Evolutionary conservation across 768 basidiomycete species (phyloP).

Genomic region (Auriscalpium orientale): DNA sequence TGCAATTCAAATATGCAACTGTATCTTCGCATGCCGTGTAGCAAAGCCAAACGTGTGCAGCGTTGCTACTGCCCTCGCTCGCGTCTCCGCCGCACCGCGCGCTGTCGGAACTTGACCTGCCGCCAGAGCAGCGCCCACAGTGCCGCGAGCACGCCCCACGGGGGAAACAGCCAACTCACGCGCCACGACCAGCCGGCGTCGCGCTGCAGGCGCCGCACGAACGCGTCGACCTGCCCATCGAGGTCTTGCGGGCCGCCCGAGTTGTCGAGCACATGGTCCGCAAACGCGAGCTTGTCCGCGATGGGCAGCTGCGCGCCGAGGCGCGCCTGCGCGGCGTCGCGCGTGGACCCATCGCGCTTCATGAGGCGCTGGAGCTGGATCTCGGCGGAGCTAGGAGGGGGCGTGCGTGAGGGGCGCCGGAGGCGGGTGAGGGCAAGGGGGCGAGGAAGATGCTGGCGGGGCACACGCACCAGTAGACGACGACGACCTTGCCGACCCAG

Average conservation of each 20-base stretch:
- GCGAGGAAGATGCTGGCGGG: neutral
- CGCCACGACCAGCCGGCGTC: slow-evolving; percentile 52
- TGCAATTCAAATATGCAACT: too few species aligned
- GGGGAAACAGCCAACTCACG: slow-evolving; percentile 57
- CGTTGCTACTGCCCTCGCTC: neutral
- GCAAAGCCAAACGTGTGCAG: slow-evolving; percentile 1
- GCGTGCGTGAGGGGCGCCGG: neutral
- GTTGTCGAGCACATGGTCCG: slow-evolving; percentile 85
- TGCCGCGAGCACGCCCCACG: slow-evolving; percentile 42
- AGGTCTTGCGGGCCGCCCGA: slow-evolving; percentile 70
- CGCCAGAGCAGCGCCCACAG: slow-evolving; percentile 32
- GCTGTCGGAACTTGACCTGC: slow-evolving; percentile 15
- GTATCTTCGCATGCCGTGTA: neutral
- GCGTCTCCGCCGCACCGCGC: neutral
- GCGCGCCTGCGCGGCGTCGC: slow-evolving; percentile 63
- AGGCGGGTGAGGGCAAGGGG: neutral
- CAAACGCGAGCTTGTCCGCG: slow-evolving; percentile 70
- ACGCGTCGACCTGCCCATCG: slow-evolving; percentile 40
- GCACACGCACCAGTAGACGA: slow-evolving; percentile 80
- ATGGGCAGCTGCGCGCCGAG: slow-evolving; percentile 79
- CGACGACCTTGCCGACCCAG: slow-evolving; percentile 75
- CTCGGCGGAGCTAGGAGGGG: slow-evolving; percentile 55
- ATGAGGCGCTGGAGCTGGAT: slow-evolving; percentile 82
- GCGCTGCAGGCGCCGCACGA: slow-evolving; percentile 33
- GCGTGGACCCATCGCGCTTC: slow-evolving; percentile 58